Conservation (phyloP, 305 asterid genomes). For the Euphrasia arctica region DNA sequence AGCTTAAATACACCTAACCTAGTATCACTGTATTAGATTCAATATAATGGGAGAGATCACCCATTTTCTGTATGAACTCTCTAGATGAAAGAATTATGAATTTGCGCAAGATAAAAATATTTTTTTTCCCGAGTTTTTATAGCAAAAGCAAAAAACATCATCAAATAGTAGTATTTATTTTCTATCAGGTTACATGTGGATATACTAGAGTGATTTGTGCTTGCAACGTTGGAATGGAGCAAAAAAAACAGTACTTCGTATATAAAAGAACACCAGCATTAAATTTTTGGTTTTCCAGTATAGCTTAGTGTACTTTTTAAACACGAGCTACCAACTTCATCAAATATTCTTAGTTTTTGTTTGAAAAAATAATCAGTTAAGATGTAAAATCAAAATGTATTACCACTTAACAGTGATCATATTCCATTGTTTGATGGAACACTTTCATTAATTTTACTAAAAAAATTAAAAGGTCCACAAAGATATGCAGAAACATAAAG, state of each 20-base stretch:
- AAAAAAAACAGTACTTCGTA: background rate
- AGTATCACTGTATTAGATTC: background rate
- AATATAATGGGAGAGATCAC: background rate
- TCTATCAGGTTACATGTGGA: slow-evolving; percentile 9
- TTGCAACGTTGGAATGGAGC: background rate
- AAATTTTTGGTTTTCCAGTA: no score
- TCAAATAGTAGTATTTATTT: background rate
- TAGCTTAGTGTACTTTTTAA: slow-evolving; percentile 8
- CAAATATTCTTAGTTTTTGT: background rate
- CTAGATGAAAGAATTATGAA: background rate
- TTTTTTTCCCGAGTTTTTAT: no score
- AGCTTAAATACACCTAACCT: background rate
- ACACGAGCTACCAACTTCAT: background rate
- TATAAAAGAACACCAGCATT: background rate
- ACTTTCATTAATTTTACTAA: no score
- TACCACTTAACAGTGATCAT: no score
- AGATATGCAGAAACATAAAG: no score
- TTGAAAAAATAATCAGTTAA: background rate
- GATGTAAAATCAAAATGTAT: background rate
- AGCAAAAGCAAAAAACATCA: no score
- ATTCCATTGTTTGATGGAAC: no score
- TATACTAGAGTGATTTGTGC: slow-evolving; percentile 14
- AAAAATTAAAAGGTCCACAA: no score
- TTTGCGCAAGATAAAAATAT: background rate
- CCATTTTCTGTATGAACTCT: background rate